phyloP scores from a whole-genome alignment of 805 yeast genomes.

The Kuraishia capsulata region DNA sequence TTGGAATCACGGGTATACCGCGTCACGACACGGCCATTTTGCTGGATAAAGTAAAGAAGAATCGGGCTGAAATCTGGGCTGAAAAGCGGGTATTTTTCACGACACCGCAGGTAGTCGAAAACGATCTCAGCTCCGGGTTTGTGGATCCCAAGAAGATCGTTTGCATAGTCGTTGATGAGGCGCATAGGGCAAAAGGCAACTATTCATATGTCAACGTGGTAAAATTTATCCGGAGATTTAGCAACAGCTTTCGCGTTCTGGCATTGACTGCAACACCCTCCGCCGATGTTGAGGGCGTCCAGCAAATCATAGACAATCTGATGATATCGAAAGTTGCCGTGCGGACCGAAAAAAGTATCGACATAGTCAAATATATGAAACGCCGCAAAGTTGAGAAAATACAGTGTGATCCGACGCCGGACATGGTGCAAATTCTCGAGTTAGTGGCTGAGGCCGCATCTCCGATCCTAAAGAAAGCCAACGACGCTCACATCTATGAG shows the following conservation, averaged over 20 bases:
- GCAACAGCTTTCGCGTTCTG: constrained; percentile 60
- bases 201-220: constrained; percentile 87
- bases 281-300: constrained; percentile 78
- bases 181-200: constrained; percentile 87
- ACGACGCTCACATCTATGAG: constrained; percentile 52
- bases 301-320: constrained; percentile 69
- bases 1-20: constrained; percentile 79
- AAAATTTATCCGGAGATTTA: constrained; percentile 50
- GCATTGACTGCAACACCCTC: constrained; percentile 98
- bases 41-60: constrained; percentile 39
- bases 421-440: constrained; percentile 47
- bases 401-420: constrained; percentile 41
- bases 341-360: constrained; percentile 77
- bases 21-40: constrained; percentile 70
- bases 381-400: constrained; percentile 51
- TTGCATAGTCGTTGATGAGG: constrained; percentile 86
- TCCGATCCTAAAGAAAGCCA: constrained; percentile 59
- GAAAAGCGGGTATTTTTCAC: constrained; percentile 76
- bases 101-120: constrained; percentile 94
- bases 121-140: constrained; percentile 70
- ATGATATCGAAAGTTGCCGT: constrained; percentile 72
- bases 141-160: constrained; percentile 69
- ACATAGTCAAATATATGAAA: constrained; percentile 74
- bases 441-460: constrained; percentile 52
- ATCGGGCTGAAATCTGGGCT: constrained; percentile 73